A percentile compares a stretch with the other conserved stretches of the same genome.
Evolutionary conservation across 441 rosid species (phyloP).

Genomic region (Capsella rubella): DNA sequence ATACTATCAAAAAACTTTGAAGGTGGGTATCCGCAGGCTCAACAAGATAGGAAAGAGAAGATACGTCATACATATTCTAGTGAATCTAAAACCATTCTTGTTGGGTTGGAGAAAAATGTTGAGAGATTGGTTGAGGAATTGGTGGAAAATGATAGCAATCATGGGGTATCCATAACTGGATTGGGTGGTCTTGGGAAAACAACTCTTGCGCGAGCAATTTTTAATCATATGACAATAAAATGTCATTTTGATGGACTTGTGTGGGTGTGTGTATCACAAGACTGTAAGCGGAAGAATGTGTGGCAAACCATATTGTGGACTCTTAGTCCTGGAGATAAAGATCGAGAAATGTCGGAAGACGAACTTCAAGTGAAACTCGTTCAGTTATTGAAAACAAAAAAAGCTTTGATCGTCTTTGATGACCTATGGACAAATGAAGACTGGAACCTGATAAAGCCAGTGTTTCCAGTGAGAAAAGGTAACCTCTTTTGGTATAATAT

Average conservation of each 20-base stretch:
- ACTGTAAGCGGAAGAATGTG: slow-evolving; percentile 25
- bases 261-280: slow-evolving; percentile 46
- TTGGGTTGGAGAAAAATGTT: slow-evolving; percentile 39
- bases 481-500: no score
- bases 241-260: slow-evolving; percentile 27
- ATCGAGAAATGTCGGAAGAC: no score
- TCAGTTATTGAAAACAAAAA: neutral
- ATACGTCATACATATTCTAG: slow-evolving; percentile 23
- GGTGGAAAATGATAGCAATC: slow-evolving; percentile 5
- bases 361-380: slow-evolving; percentile 12
- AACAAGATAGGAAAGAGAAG: neutral
- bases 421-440: slow-evolving; percentile 30
- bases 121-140: slow-evolving; percentile 22
- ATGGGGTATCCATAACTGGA: slow-evolving; percentile 22
- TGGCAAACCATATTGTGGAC: slow-evolving; percentile 35
- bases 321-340: neutral
- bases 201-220: slow-evolving; percentile 42
- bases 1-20: no score
- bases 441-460: slow-evolving; percentile 26
- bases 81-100: no score
- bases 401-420: slow-evolving; percentile 40
- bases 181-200: slow-evolving; percentile 46
- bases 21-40: neutral
- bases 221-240: slow-evolving; percentile 23
- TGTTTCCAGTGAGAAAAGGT: slow-evolving; percentile 23